These are phyloP conservation scores for Aspergillus indologenus DNA, from an alignment of 495 filamentous ascomycete species.

Conservation along the genomic window DNA sequence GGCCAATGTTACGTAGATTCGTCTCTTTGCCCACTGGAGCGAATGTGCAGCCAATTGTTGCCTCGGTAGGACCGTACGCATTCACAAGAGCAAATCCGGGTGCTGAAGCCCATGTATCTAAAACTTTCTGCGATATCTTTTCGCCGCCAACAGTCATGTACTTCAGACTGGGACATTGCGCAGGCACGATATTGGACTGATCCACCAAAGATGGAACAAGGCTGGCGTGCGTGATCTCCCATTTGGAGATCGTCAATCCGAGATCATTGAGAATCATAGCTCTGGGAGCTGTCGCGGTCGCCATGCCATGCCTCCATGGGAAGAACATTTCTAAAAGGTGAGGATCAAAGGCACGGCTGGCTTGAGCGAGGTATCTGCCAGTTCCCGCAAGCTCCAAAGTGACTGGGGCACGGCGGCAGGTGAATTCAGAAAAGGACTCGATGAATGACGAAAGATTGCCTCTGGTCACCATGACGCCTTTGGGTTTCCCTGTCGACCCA, in stretches of 20 bases:
- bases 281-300: constrained; percentile 30
- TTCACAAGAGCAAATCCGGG: constrained; percentile 40
- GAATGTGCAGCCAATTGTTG: constrained; percentile 84
- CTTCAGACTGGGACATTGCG: constrained; percentile 28
- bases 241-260: constrained; percentile 36
- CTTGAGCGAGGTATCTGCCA: constrained; percentile 35
- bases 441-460: constrained; percentile 47
- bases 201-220: constrained; percentile 37
- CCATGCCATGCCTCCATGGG: constrained; percentile 38
- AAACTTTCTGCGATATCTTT: constrained; percentile 42
- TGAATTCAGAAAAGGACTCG: constrained; percentile 36
- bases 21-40: constrained; percentile 66
- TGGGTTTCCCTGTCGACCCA: constrained; percentile 94
- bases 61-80: constrained; percentile 79
- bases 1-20: constrained; percentile 80
- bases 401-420: constrained; percentile 18
- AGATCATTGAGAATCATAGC: constrained; percentile 34
- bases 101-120: constrained; percentile 42
- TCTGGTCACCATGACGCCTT: constrained; percentile 77
- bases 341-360: constrained; percentile 36
- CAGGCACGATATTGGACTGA: constrained; percentile 25
- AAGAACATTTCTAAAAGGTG: constrained; percentile 38
- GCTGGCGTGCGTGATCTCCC: constrained; percentile 77
- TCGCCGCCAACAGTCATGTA: constrained; percentile 47
- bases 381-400: constrained; percentile 28